These are phyloP conservation scores for Phaeoacremonium minimum DNA, from an alignment of 2,329 filamentous ascomycete genomes.

Conservation along the genomic window DNA sequence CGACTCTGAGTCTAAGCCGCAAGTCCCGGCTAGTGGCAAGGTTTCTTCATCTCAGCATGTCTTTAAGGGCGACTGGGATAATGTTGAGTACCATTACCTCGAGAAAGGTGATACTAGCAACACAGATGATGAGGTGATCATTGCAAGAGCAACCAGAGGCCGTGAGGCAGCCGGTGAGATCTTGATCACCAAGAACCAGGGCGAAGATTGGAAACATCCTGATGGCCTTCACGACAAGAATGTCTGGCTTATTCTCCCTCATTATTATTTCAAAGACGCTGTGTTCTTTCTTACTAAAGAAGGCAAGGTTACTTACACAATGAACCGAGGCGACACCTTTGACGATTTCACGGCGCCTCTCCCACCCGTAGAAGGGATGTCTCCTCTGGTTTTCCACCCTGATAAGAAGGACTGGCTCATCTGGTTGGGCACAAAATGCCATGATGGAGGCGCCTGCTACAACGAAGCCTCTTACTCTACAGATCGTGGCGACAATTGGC, in stretches of 20 bases:
- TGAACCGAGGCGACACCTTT: conserved; percentile 71
- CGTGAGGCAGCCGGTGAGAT: conserved; percentile 48
- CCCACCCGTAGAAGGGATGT: conserved; percentile 32
- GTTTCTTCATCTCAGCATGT: conserved; percentile 55
- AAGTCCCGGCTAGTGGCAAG: conserved; percentile 59
- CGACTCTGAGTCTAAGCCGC: conserved; percentile 46
- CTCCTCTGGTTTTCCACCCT: conserved; percentile 74
- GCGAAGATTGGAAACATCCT: conserved; percentile 71
- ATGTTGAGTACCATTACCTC: conserved; percentile 65
- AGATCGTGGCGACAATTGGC: conserved; percentile 79
- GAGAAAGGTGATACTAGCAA: conserved; percentile 65
- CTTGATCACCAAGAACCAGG: conserved; percentile 78
- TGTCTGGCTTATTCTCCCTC: conserved; percentile 68
- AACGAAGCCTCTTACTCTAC: conserved; percentile 70
- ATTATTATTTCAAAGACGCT: conserved; percentile 76
- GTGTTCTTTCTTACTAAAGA: conserved; percentile 78
- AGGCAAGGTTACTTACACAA: conserved; percentile 70
- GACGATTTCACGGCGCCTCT: conserved; percentile 69
- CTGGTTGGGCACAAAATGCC: conserved; percentile 77
- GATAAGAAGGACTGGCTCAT: conserved; percentile 85
- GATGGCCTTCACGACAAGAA: conserved; percentile 64
- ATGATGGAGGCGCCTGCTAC: conserved; percentile 56
- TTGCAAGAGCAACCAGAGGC: conserved; percentile 43
- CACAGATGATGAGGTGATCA: conserved; percentile 66
- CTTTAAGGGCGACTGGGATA: conserved; percentile 56